Evolutionary conservation across 192 early-diverging fungal genomes (phyloP), one percentile per base, ranked within the genome.

Genomic region (Coemansia sp.): DNA sequence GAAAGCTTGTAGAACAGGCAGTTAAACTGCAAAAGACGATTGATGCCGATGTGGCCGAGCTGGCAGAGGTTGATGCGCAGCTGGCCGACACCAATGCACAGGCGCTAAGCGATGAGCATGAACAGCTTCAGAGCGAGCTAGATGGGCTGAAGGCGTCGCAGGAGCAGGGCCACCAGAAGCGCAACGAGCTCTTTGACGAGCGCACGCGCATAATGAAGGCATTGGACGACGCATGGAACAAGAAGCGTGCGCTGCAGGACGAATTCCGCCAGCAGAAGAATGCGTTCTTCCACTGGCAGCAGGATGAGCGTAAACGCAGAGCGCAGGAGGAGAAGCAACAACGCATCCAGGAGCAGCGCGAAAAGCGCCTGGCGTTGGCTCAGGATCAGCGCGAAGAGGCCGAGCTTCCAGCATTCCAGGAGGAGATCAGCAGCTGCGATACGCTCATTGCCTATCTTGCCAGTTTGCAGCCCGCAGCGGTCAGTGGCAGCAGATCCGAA

Each of bases 381-480:
- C 83, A 89, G 69, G 75, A 86, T 60, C 91, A 93, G 72, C 87
- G 86, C 48, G 95, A 96, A 65, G 80, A 88, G 50, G 95, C 95
- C 38, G 88, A 93, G 58, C 78, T 92, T 25, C 93, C 93, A 28
- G 94, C 95, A 5, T 98, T 87, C 82, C 80, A 86, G 52, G 83
- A 84, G 68, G 95, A 98, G 74, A 95, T 98, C 66, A 68, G 82
- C 72, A 85, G 82, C 51, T 95, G 93, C 84, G 88, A 89, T 59
- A 86, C 85, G 55, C 80, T 98, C 52, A 87, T 94, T 64, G 78
- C 82, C 26, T 91, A 90, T 68, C 84, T 97, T 59, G 81, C 67
- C 54, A 67, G 73, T 59, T 65, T 79, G 36, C 59, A 61, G 64
- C 60, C 60, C 52, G 53, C 62, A 37, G 47, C 46, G 10, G 61